Base-by-base conservation (phyloP, 2,329 filamentous ascomycete genomes). In the Penicillium sp. region DNA sequence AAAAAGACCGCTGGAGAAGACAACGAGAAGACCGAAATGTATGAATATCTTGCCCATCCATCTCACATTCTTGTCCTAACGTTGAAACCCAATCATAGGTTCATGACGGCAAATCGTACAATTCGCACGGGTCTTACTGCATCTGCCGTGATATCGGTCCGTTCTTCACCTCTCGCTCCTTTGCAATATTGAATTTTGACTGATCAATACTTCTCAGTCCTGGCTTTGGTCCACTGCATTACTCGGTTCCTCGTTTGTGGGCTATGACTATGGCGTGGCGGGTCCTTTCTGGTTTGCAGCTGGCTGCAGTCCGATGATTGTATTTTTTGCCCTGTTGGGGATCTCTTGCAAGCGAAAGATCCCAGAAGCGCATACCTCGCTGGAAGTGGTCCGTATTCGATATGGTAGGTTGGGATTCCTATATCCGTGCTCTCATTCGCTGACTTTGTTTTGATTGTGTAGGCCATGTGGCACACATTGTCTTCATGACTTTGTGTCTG, bases 201-300 rank as follows among this genome's bases (percentile, higher is more conserved):
- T 48, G n/a, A 53, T 9, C 30, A 32, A 18, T 34, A 1, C 7
- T 13, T 29, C 14, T 19, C 6, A 71, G 30, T 81, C 78, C 0
- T 83, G 80, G 80, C 73, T 81, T 2, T 82, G 79, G 78, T 79
- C 77, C 19, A 82, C 79, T 0, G 78, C 80, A 0, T 74, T 82
- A 58, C 68, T 83, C 0, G 79, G 79, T 0, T 78, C 78, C 9
- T 74, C 74, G 0, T 70, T 81, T 2, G 78, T 82, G 0, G 80
- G 80, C 0, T 83, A 83, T 58, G 75, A 75, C 46, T 82, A 81
- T 60, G 82, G 82, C 0, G 70, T 83, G 1, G 77, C 80, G 1
- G 80, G 80, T 0, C 81, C 81, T 0, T 83, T 84, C 51, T 84
- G 81, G 81, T 84, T 80, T 55, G 80, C 80, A 2, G 80, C 80